phyloP scores from a whole-genome alignment of 1,284 basidiomycete genomes.

The Filobasidium uniguttulatum region DNA sequence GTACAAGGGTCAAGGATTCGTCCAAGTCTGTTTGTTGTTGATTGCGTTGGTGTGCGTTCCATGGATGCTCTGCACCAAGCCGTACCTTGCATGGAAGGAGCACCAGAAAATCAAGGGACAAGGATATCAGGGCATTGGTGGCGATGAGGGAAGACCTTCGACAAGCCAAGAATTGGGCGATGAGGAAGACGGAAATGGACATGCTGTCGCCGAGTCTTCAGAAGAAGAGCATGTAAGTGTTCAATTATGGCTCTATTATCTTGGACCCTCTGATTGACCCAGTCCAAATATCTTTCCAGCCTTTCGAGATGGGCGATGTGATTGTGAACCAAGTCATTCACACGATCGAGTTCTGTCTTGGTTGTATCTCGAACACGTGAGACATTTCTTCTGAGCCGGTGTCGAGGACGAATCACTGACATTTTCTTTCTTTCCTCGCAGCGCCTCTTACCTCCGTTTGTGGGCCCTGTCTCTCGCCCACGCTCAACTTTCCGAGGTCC shows the following conservation, averaged over 20 bases:
- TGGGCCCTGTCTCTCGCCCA: constrained; percentile 98
- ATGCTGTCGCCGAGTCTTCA: constrained; percentile 51
- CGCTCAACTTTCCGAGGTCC: constrained; percentile 90
- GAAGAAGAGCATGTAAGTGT: constrained; percentile 40
- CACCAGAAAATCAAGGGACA: constrained; percentile 68
- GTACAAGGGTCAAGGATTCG: constrained; percentile 72
- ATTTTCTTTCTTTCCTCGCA: constrained; percentile 1
- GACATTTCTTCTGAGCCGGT: constrained; percentile 10
- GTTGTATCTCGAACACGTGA: constrained; percentile 91
- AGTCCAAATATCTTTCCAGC: constrained; percentile 45
- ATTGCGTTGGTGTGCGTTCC: constrained; percentile 82
- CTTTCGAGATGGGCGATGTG: constrained; percentile 78
- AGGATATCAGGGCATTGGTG: constrained; percentile 58
- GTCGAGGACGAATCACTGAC: background rate
- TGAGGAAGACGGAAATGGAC: constrained; percentile 74
- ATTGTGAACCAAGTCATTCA: constrained; percentile 95
- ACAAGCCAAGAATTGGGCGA: constrained; percentile 45
- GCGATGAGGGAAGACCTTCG: constrained; percentile 41
- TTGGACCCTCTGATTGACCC: too few species aligned
- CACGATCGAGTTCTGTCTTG: constrained; percentile 96
- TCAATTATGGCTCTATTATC: too few species aligned
- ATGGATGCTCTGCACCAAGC: constrained; percentile 85
- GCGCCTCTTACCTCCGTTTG: constrained; percentile 89
- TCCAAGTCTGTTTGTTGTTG: constrained; percentile 69
- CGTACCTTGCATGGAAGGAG: constrained; percentile 87